Percentiles rank a stretch among this genome's conserved stretches.
These are phyloP conservation scores for Aegle marmelos DNA, from an alignment of 345 rosid genomes.

Conservation along the genomic window DNA sequence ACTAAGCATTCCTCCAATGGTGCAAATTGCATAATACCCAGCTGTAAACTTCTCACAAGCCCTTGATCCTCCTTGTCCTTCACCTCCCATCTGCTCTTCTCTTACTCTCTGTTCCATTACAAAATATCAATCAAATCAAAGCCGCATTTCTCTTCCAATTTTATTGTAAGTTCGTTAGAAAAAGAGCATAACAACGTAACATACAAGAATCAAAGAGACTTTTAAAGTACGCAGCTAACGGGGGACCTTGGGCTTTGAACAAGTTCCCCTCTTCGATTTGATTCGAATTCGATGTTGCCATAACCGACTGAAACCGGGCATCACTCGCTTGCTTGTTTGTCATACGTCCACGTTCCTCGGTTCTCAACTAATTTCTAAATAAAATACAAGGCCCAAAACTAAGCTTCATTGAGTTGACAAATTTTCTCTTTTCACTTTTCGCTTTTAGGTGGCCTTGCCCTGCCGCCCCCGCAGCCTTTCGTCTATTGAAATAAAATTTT, in stretches of 20 bases:
- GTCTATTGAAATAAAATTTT: too few species aligned
- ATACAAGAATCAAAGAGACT: too few species aligned
- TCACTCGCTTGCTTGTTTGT: slow-evolving; percentile 5
- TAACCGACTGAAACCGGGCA: background rate
- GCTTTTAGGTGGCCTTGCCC: background rate
- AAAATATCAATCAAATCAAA: slow-evolving; percentile 3
- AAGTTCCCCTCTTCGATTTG: background rate
- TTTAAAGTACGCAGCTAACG: background rate
- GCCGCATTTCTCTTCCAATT: background rate
- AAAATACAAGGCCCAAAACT: slow-evolving; percentile 14
- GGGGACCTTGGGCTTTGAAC: background rate
- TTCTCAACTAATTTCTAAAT: background rate
- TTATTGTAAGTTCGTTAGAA: too few species aligned
- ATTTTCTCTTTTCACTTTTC: too few species aligned
- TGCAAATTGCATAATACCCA: slow-evolving; percentile 50
- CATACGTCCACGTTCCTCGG: slow-evolving; percentile 25
- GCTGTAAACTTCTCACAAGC: slow-evolving; percentile 34
- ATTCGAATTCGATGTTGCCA: background rate
- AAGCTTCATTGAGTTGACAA: background rate
- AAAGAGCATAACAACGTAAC: background rate
- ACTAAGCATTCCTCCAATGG: slow-evolving; percentile 57
- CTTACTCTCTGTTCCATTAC: background rate
- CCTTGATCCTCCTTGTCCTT: slow-evolving; percentile 17
- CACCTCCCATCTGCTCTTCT: slow-evolving; percentile 8
- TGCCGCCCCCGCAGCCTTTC: too few species aligned